A percentile compares a stretch with the other conserved stretches of the same genome.
These are phyloP conservation scores for Colletotrichum sidae DNA, from an alignment of 2,329 filamentous ascomycete species.

Conservation along the genomic window DNA sequence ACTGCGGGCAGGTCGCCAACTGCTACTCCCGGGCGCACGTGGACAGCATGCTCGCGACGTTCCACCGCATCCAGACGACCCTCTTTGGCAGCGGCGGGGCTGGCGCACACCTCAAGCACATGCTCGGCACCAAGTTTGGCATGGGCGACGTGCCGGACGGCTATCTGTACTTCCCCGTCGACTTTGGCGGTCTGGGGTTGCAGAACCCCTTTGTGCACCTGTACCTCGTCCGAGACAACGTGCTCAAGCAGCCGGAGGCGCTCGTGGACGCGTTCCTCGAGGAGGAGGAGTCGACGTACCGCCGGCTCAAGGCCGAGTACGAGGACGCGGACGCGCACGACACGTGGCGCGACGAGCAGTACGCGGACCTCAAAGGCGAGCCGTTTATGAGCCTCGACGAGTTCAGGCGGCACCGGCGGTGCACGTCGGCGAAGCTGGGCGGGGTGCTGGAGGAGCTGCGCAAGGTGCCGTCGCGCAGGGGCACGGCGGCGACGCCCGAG, in stretches of 20 bases:
- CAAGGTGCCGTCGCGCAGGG: slow-evolving; percentile 42
- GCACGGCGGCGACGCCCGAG: slow-evolving; percentile 41
- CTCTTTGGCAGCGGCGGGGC: slow-evolving; percentile 56
- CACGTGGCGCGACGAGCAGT: slow-evolving; percentile 31
- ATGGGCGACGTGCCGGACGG: slow-evolving; percentile 51
- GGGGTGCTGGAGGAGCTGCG: slow-evolving; percentile 46
- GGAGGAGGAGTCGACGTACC: slow-evolving; percentile 49
- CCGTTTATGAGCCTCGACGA: slow-evolving; percentile 54
- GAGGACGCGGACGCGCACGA: slow-evolving; percentile 36
- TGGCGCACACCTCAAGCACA: slow-evolving; percentile 58
- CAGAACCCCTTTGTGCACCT: slow-evolving; percentile 48
- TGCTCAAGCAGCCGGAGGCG: slow-evolving; percentile 41
- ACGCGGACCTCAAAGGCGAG: slow-evolving; percentile 37
- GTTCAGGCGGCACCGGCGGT: slow-evolving; percentile 49
- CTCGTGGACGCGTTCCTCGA: slow-evolving; percentile 44
- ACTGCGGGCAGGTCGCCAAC: slow-evolving; percentile 66
- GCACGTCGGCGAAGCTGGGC: slow-evolving; percentile 42
- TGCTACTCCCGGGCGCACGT: slow-evolving; percentile 67
- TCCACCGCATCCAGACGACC: slow-evolving; percentile 62
- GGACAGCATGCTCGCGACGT: slow-evolving; percentile 63
- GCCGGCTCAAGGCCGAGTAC: slow-evolving; percentile 46
- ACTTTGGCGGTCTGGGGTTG: slow-evolving; percentile 53
- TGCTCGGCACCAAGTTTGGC: slow-evolving; percentile 62
- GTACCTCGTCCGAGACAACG: slow-evolving; percentile 42
- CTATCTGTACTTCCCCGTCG: slow-evolving; percentile 54